phyloP scores from a whole-genome alignment of 805 yeast species.

The Grigorovia transvaalensis region DNA sequence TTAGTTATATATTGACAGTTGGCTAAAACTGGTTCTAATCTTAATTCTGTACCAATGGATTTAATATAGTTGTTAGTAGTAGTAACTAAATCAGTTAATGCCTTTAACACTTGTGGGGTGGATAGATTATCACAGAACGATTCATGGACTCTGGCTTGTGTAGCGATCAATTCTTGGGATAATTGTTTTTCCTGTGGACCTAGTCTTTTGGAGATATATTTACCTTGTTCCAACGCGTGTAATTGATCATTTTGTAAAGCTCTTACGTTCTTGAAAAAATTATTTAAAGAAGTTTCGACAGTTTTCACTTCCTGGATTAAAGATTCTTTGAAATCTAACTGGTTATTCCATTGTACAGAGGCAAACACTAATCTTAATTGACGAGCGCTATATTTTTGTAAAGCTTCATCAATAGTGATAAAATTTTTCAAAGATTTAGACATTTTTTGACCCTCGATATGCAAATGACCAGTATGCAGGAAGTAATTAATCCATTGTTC shows the following conservation, averaged over 20 bases:
- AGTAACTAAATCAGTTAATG: conserved; percentile 57
- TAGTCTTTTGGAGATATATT: conserved; percentile 53
- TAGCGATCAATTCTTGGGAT: conserved; percentile 35
- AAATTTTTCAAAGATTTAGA: conserved; percentile 90
- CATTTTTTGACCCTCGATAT: conserved; percentile 98
- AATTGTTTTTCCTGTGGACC: conserved; percentile 46
- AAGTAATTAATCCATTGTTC: conserved; percentile 96
- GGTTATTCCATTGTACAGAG: conserved; percentile 83
- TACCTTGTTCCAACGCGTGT: conserved; percentile 30
- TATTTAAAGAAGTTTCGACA: conserved; percentile 61
- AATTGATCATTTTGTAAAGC: conserved; percentile 64
- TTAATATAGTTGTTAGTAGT: conserved; percentile 63
- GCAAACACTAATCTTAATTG: conserved; percentile 89
- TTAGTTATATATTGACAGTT: conserved; percentile 61
- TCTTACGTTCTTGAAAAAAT: conserved; percentile 79
- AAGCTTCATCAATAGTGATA: conserved; percentile 87
- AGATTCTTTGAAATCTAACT: conserved; percentile 82
- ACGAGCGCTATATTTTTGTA: conserved; percentile 57
- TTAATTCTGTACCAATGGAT: conserved; percentile 38
- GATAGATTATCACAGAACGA: conserved; percentile 85
- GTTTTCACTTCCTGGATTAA: conserved; percentile 68
- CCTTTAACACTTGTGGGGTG: conserved; percentile 63
- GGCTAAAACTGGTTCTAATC: conserved; percentile 56
- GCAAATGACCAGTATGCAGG: conserved; percentile 94
- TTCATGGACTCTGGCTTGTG: conserved; percentile 53